Percentiles rank a stretch among this genome's conserved stretches.
phyloP scores from a whole-genome alignment of 495 filamentous ascomycete genomes.

The Letharia lupina region DNA sequence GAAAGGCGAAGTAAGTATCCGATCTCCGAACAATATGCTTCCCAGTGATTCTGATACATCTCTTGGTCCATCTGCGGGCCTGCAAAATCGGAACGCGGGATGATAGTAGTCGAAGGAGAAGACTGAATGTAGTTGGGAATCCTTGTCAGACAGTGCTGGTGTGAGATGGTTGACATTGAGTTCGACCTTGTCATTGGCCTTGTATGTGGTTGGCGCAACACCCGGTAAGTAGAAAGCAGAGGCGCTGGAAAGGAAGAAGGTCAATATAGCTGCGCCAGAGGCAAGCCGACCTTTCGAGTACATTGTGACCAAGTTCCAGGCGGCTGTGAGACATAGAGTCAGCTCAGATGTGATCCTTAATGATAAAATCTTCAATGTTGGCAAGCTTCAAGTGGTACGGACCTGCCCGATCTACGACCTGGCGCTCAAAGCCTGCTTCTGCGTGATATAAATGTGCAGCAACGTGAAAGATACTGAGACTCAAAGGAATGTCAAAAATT shows the following conservation, averaged over 20 bases:
- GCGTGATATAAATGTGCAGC: not conserved
- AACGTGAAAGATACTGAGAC: not conserved
- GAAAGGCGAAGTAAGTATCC: slow-evolving; percentile 86
- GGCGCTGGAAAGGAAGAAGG: slow-evolving; percentile 40
- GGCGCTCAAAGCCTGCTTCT: not conserved
- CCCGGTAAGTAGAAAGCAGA: slow-evolving; percentile 92
- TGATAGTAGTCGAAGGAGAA: slow-evolving; percentile 95
- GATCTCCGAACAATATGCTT: slow-evolving; percentile 93
- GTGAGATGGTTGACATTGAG: slow-evolving; percentile 90
- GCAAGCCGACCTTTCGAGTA: not conserved
- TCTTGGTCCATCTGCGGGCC: slow-evolving; percentile 59
- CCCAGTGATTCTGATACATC: slow-evolving; percentile 81
- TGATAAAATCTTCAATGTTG: not conserved
- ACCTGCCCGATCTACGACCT: not conserved
- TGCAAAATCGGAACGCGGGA: slow-evolving; percentile 75
- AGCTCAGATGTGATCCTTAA: not conserved
- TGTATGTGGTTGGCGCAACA: slow-evolving; percentile 89
- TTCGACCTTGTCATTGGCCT: slow-evolving; percentile 64
- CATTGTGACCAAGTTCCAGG: slow-evolving; percentile 3
- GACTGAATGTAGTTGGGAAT: slow-evolving; percentile 78
- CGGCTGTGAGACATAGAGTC: not conserved
- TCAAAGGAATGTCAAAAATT: not conserved
- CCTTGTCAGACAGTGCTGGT: slow-evolving; percentile 62
- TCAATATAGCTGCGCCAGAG: slow-evolving; percentile 9
- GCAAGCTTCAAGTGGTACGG: not conserved